Base-by-base conservation (phyloP, 2,329 filamentous ascomycete species). In the Fusarium metavorans region DNA sequence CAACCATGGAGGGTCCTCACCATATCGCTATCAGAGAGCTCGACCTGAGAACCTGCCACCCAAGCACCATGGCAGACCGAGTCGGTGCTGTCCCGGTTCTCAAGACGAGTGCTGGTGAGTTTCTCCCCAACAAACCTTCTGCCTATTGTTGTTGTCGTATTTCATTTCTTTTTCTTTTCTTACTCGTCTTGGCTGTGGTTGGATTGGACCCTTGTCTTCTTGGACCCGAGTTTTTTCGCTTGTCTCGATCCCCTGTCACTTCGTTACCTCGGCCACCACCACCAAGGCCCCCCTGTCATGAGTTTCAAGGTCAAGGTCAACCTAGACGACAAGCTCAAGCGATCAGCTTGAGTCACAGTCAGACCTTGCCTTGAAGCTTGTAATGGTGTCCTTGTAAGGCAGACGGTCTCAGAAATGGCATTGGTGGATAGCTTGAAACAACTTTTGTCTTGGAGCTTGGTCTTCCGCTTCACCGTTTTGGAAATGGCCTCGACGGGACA, bases 71-170 rank as follows among this genome's bases (percentile, higher is more conserved):
- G 73, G 85, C 86, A 65, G 87, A 89, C 80, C 85, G 85, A 76
- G 85, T 91, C 81, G 90, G 87, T 79, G 84, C 87, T 45, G 86
- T 91, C 48, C 89, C 89, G 4, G 89, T 86, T 35, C 82, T 91
- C 64, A 90, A 87, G 79, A 90, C 88, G 71, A 91, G 89, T 79
- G 87, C 89, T 79, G 89, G 89, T 91, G 81, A 87, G 89, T 83
- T 64, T 70, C 70, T 69, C 57, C 66, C 68, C 68, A 70, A 68
- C 56, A 60, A 35, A 34, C 14, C 45, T 48, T 62, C 34, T 37
- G 37, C 64, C 58, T 58, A 70, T 66, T 59, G 64, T 64, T 32
- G 23, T 52, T 43, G n/a, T 37, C 30, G 61, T 23, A n/a, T 67
- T 63, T 32, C 23, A n/a, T 67, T 63, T 32, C 23, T 64, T 60